Base-by-base conservation (phyloP, 1,284 basidiomycete genomes). In the Sanguinoderma infundibulare region DNA sequence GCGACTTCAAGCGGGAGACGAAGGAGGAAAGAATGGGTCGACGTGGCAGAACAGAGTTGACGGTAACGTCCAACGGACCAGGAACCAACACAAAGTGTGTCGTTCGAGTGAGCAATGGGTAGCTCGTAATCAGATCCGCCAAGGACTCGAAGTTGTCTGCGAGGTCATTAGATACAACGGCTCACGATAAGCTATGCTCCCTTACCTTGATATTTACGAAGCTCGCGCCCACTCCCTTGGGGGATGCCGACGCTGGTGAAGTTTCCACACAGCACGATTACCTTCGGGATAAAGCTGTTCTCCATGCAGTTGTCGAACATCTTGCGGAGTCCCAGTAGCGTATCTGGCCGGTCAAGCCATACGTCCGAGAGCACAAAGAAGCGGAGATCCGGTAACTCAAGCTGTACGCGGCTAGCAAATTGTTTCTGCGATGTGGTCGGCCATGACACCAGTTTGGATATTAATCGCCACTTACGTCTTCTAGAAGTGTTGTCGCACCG, bases 291-390 rank as follows among this genome's bases (percentile, higher is more conserved):
- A 76, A 90, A 94, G 66, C 85, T 90, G 55, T 91, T 92, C 66
- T 95, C 92, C 39, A 96, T 87, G 74, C 97, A 99, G 53, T 95
- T 95, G 67, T 96, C 91, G 67, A 99, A 90, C 77, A 99, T 86
- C 67, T 90, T 89, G 59, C 86, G 83, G 12, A 99, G 82, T 1
- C 93, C 95, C 7, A 81, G 75, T 12, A 98, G 76, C 0, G 95
- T 95, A 60, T 90, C 85, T 0, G 93, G 89, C 66, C 95, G 88
- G 76, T 99, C 96, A n/a, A 98, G 80, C 87, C 94, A 94, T 5
- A 97, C 87, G 74, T 99, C 98, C 0, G 96, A 98, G 30, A 99
- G 83, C 66, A 98, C 89, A 73, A 98, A 95, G 78, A 99, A 96
- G 53, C 95, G 87, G n/a, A 94, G 78, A 60, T 94, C 88, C 9